Percentiles rank a stretch among this genome's conserved stretches.
Evolutionary conservation across 2,329 filamentous ascomycete genomes (phyloP).

Genomic region (Aspergillus unguis): DNA sequence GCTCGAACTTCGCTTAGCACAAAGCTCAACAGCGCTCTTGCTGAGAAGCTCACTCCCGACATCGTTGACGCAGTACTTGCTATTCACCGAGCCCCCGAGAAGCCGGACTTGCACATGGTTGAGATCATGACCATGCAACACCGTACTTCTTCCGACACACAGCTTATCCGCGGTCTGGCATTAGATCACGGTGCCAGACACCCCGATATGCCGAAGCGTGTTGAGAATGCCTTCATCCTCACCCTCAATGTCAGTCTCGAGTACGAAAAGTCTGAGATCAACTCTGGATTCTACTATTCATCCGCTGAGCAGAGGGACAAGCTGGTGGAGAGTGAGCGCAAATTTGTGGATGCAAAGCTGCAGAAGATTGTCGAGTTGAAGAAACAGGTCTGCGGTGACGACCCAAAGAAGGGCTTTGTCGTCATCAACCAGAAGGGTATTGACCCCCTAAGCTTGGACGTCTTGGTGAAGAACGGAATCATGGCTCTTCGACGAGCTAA

Average conservation of each 20-base stretch:
- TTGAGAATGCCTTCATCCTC: conserved; percentile 93
- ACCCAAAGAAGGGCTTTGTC: conserved; percentile 92
- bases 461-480: conserved; percentile 97
- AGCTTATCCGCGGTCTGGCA: conserved; percentile 87
- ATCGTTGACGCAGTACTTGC: conserved; percentile 95
- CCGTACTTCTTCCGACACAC: conserved; percentile 89
- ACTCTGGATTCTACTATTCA: conserved; percentile 98
- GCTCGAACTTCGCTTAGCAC: conserved; percentile 92
- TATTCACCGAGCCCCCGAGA: conserved; percentile 83
- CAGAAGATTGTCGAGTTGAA: conserved; percentile 97
- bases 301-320: conserved; percentile 96
- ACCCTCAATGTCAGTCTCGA: conserved; percentile 95
- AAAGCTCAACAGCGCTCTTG: conserved; percentile 86
- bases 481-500: conserved; percentile 91
- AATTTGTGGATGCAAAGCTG: conserved; percentile 93
- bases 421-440: conserved; percentile 99
- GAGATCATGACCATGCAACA: conserved; percentile 99
- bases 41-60: conserved; percentile 85
- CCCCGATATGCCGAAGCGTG: conserved; percentile 95
- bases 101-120: conserved; percentile 97
- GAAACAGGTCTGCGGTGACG: conserved; percentile 92
- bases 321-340: conserved; percentile 92
- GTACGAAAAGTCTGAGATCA: conserved; percentile 99
- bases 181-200: conserved; percentile 94
- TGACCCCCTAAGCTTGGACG: conserved; percentile 90